Conservation (phyloP, 106 monocot species). For the Dendrobium nobile region DNA sequence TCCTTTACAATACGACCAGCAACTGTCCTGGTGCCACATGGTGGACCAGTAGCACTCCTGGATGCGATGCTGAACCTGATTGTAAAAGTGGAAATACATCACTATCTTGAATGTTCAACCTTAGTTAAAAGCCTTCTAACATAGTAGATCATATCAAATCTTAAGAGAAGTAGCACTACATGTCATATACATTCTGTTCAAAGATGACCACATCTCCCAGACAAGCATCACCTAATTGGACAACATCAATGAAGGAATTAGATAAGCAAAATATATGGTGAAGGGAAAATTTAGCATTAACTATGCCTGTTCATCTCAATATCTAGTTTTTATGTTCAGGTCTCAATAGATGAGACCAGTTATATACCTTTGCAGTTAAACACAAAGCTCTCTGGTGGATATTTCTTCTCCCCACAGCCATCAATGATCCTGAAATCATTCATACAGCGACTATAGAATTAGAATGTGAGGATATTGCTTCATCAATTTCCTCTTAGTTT, state of each 20-base stretch:
- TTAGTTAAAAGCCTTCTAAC: neutral
- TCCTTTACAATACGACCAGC: constrained; percentile 81
- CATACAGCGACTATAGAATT: neutral
- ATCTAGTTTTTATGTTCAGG: neutral
- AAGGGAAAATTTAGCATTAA: neutral
- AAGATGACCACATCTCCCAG: constrained; percentile 86
- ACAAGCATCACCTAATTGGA: constrained; percentile 71
- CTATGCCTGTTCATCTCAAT: neutral
- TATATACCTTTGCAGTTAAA: constrained; percentile 74
- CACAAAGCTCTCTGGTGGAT: constrained; percentile 62
- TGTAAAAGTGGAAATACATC: neutral
- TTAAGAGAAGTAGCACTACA: constrained; percentile 22
- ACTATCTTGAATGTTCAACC: neutral
- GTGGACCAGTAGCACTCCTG: constrained; percentile 56
- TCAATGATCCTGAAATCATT: constrained; percentile 44
- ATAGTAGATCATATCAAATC: neutral
- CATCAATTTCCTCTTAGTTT: neutral
- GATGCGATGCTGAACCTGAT: constrained; percentile 53
- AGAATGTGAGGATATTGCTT: neutral
- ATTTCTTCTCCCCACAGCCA: constrained; percentile 64
- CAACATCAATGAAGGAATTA: neutral
- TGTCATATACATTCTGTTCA: constrained; percentile 73
- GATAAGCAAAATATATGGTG: neutral
- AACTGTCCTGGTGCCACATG: constrained; percentile 50
- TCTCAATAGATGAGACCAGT: neutral